These are phyloP conservation scores for Cladophialophora exuberans DNA, from an alignment of 2,329 filamentous ascomycete genomes.

Conservation along the genomic window DNA sequence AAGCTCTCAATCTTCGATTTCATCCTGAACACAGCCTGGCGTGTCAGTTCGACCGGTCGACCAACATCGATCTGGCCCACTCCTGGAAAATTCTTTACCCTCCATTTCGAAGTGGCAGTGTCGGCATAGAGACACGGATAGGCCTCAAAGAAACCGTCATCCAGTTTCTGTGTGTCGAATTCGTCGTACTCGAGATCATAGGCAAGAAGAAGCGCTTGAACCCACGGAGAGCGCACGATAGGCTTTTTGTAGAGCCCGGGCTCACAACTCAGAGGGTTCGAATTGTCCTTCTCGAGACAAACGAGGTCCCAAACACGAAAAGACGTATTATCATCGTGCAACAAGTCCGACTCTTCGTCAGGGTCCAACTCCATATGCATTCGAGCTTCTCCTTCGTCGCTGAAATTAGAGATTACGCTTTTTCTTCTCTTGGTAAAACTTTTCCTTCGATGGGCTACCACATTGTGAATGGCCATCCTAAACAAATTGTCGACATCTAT, in stretches of 20 bases:
- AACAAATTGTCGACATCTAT: slow-evolving; percentile 22
- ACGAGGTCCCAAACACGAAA: slow-evolving; percentile 24
- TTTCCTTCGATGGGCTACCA: slow-evolving; percentile 22
- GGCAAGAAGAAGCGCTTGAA: slow-evolving; percentile 69
- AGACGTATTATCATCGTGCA: slow-evolving; percentile 6
- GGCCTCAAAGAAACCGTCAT: slow-evolving; percentile 19
- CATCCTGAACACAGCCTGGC: slow-evolving; percentile 8
- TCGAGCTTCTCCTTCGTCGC: too few species aligned
- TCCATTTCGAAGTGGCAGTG: slow-evolving; percentile 15
- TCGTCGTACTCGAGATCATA: slow-evolving; percentile 91
- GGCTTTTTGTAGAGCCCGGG: neutral
- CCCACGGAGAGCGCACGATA: slow-evolving; percentile 3
- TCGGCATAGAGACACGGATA: slow-evolving; percentile 20
- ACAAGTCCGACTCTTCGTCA: too few species aligned
- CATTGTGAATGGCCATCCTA: slow-evolving; percentile 19
- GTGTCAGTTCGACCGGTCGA: slow-evolving; percentile 3
- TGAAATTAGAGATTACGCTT: neutral
- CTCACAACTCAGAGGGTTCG: neutral
- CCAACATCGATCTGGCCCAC: slow-evolving; percentile 11
- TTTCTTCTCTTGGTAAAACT: neutral
- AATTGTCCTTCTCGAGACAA: slow-evolving; percentile 12
- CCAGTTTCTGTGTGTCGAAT: slow-evolving; percentile 67
- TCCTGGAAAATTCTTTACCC: slow-evolving; percentile 8
- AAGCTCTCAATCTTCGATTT: slow-evolving; percentile 11
- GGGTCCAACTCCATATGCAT: too few species aligned